Base-by-base conservation (phyloP, 768 basidiomycete genomes). In the Hericium erinaceus region DNA sequence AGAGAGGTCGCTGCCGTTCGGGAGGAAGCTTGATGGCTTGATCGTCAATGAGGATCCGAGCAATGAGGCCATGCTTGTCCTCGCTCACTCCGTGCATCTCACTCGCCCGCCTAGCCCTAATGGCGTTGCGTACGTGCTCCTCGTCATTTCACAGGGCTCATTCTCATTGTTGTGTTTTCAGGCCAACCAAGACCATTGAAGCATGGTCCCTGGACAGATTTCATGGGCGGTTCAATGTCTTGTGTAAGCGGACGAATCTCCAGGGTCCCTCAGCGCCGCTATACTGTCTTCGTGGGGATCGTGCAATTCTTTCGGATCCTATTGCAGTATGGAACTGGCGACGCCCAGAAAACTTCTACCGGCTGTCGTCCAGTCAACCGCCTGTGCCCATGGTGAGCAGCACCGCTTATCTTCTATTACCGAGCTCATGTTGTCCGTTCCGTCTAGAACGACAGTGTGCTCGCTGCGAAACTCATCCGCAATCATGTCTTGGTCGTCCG, bases 181-280 rank as follows among this genome's bases (percentile, higher is more conserved):
- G 15, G 33, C 7, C 18, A 53, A 62, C 44, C 54, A 40, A 60
- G 24, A 58, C 26, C n/a, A 54, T 61, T 28, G 61, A 61, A 44
- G 63, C 64, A 8, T 64, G 68, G 48, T 62, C 66, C 1, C 61
- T 71, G 18, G 71, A 72, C 54, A 67, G 58, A 28, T 72, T 71
- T 58, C 69, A 68, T 46, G 70, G 71, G 28, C 52, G 56, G 26
- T 69, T 71, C 59, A 54, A 46, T 28, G 52, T 52, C 15, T 46
- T 63, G 26, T 26, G 26, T 1, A 48, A 54, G 26, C 52, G 3
- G 52, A 57, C 33, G 15, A 54, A 46, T 37, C 48, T 39, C 11
- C 46, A 39, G 33, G 44, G 52, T 38, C 58, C 58, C 9, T 57
- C 54, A 39, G 33, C 59, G 37, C 51, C 61, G 26, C 52, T 61